A percentile compares a stretch with the other conserved stretches of the same genome.
Evolutionary conservation across 192 early-diverging fungal genomes (phyloP).

Genomic region (Borealophlyctis nickersoniae): DNA sequence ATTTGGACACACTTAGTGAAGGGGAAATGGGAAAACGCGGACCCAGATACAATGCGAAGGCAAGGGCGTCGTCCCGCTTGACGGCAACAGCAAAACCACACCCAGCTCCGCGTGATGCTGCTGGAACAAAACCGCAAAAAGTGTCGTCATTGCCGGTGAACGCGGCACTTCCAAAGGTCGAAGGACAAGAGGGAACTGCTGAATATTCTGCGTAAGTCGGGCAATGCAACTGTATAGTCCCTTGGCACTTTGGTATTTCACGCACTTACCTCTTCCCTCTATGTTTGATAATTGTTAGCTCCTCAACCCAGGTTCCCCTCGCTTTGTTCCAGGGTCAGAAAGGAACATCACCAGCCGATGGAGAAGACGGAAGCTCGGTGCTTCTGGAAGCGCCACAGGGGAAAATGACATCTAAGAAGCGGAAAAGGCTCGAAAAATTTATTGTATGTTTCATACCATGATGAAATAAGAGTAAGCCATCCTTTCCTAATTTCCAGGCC

Average conservation of each 20-base stretch:
- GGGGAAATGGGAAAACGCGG: constrained; percentile 36
- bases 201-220: constrained; percentile 5
- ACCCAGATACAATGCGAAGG: constrained; percentile 46
- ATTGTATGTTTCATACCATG: constrained; percentile 24
- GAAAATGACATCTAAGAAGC: constrained; percentile 50
- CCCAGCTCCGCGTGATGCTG: constrained; percentile 29
- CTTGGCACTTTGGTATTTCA: constrained; percentile 7
- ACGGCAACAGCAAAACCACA: constrained; percentile 32
- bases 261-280: background rate
- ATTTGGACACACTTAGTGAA: no score
- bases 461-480: background rate
- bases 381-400: constrained; percentile 21
- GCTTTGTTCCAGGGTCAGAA: background rate
- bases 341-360: background rate
- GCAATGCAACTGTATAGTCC: constrained; percentile 5
- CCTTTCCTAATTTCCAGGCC: constrained; percentile 2
- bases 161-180: background rate
- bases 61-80: constrained; percentile 30
- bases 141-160: background rate
- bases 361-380: background rate
- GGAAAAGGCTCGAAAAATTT: constrained; percentile 57
- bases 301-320: background rate
- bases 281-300: constrained; percentile 2
- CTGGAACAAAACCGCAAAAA: background rate
- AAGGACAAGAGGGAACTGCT: background rate